Conservation (phyloP, 148 eudicot species). For the Vaccinium vitisidaea region DNA sequence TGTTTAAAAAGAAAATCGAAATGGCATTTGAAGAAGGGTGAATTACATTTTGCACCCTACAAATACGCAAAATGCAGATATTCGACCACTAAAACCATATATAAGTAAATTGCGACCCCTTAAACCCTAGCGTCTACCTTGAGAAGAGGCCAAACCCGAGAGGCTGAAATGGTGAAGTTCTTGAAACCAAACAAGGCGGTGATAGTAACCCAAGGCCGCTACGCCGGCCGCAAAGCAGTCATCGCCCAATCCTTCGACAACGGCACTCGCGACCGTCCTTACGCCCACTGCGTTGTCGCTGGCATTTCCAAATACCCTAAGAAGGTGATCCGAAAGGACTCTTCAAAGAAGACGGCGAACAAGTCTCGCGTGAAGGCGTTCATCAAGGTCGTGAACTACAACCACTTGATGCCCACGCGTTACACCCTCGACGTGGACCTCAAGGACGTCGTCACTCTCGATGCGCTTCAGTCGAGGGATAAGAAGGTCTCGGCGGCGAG, state of each 20-base stretch:
- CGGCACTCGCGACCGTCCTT: not conserved
- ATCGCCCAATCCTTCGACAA: slow-evolving; percentile 10
- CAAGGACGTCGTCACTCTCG: slow-evolving; percentile 28
- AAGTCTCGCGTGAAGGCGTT: slow-evolving; percentile 38
- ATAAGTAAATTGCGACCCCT: no score
- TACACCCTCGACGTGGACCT: slow-evolving; percentile 42
- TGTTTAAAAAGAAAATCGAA: no score
- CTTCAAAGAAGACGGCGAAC: slow-evolving; percentile 38
- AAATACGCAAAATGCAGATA: no score
- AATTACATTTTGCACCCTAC: no score
- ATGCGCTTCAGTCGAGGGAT: slow-evolving; percentile 30
- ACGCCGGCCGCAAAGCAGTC: slow-evolving; percentile 37
- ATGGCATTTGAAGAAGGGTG: no score
- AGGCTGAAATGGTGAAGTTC: no score
- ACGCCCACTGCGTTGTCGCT: slow-evolving; percentile 16
- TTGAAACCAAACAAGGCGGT: no score
- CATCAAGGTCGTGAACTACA: slow-evolving; percentile 36
- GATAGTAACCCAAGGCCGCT: slow-evolving; percentile 20
- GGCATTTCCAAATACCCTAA: slow-evolving; percentile 12
- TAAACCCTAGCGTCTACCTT: no score
- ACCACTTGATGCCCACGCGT: slow-evolving; percentile 43
- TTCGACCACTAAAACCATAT: no score
- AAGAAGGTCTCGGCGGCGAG: slow-evolving; percentile 40
- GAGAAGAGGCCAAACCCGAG: no score
- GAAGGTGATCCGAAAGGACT: slow-evolving; percentile 44